phyloP scores from a whole-genome alignment of 2,329 filamentous ascomycete species.

The Aureobasidium musti region DNA sequence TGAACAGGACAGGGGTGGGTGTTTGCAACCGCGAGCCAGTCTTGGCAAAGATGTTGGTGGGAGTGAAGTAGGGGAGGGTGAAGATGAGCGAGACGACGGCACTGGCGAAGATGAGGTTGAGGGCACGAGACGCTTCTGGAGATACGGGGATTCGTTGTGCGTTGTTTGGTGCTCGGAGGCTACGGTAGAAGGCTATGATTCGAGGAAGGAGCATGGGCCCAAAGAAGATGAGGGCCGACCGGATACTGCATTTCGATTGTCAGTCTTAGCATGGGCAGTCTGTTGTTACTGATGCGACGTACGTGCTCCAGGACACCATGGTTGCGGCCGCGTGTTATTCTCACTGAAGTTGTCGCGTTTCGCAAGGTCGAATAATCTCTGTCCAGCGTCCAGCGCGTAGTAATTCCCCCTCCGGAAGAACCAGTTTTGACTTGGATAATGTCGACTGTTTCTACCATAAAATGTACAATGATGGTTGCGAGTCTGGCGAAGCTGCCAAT shows the following conservation, averaged over 20 bases:
- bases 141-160: conserved; percentile 58
- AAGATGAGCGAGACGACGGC: conserved; percentile 55
- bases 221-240: conserved; percentile 56
- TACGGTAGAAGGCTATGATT: conserved; percentile 65
- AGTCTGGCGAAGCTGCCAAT: not conserved
- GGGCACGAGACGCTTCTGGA: conserved; percentile 55
- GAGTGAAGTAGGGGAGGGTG: conserved; percentile 68
- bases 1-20: conserved; percentile 81
- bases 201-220: conserved; percentile 72
- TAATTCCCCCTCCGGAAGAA: not conserved
- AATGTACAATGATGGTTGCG: conserved; percentile 25
- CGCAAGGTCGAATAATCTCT: too few species aligned
- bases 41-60: conserved; percentile 76
- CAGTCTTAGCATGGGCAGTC: not conserved
- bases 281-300: not conserved
- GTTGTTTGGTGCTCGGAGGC: conserved; percentile 47
- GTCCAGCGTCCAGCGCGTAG: not conserved
- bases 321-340: not conserved
- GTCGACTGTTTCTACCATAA: not conserved
- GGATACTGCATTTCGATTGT: conserved; percentile 19
- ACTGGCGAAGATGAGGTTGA: conserved; percentile 62
- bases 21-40: conserved; percentile 84
- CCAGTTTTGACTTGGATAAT: not conserved
- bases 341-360: not conserved
- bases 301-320: conserved; percentile 29